A percentile compares a stretch with the other conserved stretches of the same genome.
Conservation (phyloP, 805 yeast species). For the Schwanniomyces vanrijiae region DNA sequence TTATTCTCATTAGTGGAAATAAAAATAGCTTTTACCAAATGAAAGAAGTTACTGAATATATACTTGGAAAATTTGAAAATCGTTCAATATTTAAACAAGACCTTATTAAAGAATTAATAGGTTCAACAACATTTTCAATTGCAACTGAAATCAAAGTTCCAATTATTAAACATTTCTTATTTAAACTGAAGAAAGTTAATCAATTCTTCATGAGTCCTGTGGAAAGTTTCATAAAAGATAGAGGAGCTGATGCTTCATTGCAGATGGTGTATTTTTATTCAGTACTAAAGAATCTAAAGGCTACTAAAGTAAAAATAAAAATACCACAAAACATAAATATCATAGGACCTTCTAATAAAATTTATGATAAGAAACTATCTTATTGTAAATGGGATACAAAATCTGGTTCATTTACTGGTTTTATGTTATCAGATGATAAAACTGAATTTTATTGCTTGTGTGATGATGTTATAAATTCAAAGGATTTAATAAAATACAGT, state of each 20-base stretch:
- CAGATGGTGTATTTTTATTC: conserved; percentile 40
- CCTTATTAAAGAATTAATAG: conserved; percentile 23
- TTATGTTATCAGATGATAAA: conserved; percentile 32
- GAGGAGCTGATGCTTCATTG: conserved; percentile 26
- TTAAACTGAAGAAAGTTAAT: conserved; percentile 65
- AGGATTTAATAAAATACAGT: conserved; percentile 59
- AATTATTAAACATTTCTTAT: conserved; percentile 73
- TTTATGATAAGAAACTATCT: conserved; percentile 42
- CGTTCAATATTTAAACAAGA: conserved; percentile 18
- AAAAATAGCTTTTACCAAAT: conserved; percentile 78
- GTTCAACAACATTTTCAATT: conserved; percentile 16
- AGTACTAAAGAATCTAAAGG: conserved; percentile 21
- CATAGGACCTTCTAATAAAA: conserved; percentile 15
- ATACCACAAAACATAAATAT: conserved; percentile 15
- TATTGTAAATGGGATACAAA: conserved; percentile 43
- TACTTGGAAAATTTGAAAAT: conserved; percentile 37
- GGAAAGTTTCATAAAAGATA: conserved; percentile 16
- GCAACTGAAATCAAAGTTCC: conserved; percentile 25
- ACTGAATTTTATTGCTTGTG: conserved; percentile 41
- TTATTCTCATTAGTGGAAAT: conserved; percentile 62
- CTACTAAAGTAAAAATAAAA: conserved; percentile 9
- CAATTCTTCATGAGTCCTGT: conserved; percentile 57
- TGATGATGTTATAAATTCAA: conserved; percentile 51
- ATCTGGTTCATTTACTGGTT: conserved; percentile 26
- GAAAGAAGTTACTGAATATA: conserved; percentile 56